Evolutionary conservation across 78 protist genomes (phyloP).

Genomic region (Protostelium mycophagum): DNA sequence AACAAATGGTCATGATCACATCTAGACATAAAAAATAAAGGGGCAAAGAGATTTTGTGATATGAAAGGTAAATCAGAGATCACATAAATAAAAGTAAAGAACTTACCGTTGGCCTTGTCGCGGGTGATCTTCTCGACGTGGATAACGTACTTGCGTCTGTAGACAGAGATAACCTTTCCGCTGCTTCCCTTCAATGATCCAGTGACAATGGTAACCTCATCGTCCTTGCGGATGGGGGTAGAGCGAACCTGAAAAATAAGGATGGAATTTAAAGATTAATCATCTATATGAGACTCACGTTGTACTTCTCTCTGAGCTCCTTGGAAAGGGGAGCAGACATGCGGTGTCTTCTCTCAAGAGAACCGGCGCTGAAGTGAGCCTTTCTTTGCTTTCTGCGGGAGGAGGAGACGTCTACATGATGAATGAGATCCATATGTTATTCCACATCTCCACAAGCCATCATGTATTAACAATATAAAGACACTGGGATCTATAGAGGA

Average conservation of each 20-base stretch:
- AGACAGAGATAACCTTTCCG: conserved; percentile 86
- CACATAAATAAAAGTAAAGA: not conserved
- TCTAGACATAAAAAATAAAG: not conserved
- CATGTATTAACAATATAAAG: not conserved
- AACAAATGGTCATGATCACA: not conserved
- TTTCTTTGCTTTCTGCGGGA: conserved; percentile 94
- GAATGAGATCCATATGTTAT: not conserved
- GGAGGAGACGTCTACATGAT: conserved; percentile 70
- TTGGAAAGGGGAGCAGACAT: conserved; percentile 96
- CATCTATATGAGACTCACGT: conserved; percentile 54
- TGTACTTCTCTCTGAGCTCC: conserved; percentile 93
- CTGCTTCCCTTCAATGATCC: conserved; percentile 86
- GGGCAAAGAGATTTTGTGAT: not conserved
- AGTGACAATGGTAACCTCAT: conserved; percentile 92
- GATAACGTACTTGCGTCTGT: conserved; percentile 94
- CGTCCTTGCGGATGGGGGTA: conserved; percentile 98
- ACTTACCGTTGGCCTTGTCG: conserved; percentile 93
- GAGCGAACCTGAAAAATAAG: conserved; percentile 71
- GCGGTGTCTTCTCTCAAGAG: conserved; percentile 81
- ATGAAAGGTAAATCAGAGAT: not conserved
- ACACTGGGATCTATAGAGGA: not conserved
- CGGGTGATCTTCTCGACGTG: conserved; percentile 87
- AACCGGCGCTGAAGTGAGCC: conserved; percentile 99
- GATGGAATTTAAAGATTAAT: not conserved
- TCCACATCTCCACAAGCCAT: not conserved